Evolutionary conservation across 1,284 basidiomycete species (phyloP), one percentile per base, ranked within the genome.

Genomic region (Ceratorhiza oryzae-sativae): DNA sequence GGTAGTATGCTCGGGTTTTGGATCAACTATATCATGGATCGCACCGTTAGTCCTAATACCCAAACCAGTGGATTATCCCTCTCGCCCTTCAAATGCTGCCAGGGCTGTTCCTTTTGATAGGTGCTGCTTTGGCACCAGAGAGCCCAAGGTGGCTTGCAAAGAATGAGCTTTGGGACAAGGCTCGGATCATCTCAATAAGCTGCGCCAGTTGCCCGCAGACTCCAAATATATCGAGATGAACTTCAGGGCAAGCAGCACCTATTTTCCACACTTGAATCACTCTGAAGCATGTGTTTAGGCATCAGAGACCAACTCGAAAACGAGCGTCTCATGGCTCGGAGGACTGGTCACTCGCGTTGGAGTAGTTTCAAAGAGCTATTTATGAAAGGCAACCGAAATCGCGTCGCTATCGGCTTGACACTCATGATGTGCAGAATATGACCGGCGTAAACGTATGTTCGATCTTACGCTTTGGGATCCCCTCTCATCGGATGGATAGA

Each of bases 21-120:
- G 71, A 77, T 79, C 73, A 77, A 76, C 71, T 79, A 78, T 71
- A 76, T 77, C 36, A 75, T 80, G 46, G 71, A 73, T 39, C 51
- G 61, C 39, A 76, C 68, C 32, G 56, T 76, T 46, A 60, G 42
- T 3, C 65, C 71, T 36, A 71, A 74, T 15, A 63, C 74, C 27
- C 75, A 74, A 23, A 76, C 63, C 79, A 80, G 75, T 80, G 79
- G 79, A 74, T 75, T 13, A 76, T 80, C 46, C 79, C 79, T 20
- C 75, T 80, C 30, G 77, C 77, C 18, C 74, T 80, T 32, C 79
- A 80, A 71, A 72, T 80, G 41, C 73, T 80, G 30, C 79, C 79
- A 20, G 78, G 61, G 76, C 71, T 25, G 71, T 80, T 58, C 74
- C 79, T 41, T 46, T 75, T 45, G 48, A 77, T 55, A 71, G 71